Conservation (phyloP, 2,329 filamentous ascomycete species). For the Pseudocercospora pini-densiflorae region DNA sequence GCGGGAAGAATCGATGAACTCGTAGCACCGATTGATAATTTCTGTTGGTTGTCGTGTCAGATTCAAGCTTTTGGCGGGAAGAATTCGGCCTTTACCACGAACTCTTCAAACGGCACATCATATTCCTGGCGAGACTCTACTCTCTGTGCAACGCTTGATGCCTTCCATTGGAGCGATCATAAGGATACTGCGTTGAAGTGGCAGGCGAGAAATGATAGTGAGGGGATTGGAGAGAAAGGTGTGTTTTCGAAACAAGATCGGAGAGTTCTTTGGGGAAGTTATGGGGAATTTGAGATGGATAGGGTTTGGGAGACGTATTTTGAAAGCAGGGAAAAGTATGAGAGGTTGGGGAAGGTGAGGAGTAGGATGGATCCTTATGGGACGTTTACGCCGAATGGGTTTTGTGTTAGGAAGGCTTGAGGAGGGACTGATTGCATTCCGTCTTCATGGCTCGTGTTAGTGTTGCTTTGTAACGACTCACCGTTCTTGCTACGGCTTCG, state of each 20-base stretch:
- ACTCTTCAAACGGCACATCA: constrained; percentile 52
- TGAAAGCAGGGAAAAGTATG: constrained; percentile 43
- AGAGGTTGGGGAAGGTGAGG: constrained; percentile 39
- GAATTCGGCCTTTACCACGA: constrained; percentile 48
- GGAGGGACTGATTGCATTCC: not conserved
- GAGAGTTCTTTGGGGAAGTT: constrained; percentile 48
- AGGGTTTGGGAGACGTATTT: constrained; percentile 45
- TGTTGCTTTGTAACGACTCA: too few relatives aligned
- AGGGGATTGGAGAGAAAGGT: constrained; percentile 34
- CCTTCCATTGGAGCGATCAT: constrained; percentile 47
- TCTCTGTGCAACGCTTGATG: constrained; percentile 48
- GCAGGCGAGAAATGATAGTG: constrained; percentile 49
- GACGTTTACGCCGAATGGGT: constrained; percentile 46
- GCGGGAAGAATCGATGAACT: constrained; percentile 46
- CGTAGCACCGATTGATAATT: constrained; percentile 43
- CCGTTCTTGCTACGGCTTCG: too few relatives aligned
- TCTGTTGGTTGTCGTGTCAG: constrained; percentile 52
- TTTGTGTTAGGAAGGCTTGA: constrained; percentile 31
- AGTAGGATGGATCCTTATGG: constrained; percentile 43
- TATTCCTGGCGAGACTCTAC: constrained; percentile 56
- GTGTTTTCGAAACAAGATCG: constrained; percentile 45
- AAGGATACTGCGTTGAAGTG: constrained; percentile 47
- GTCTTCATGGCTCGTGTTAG: too few relatives aligned
- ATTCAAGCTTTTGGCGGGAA: constrained; percentile 53
- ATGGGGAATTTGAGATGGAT: constrained; percentile 44